Evolutionary conservation across 257 asterid species (phyloP).

Genomic region (Solanum stenotomum): DNA sequence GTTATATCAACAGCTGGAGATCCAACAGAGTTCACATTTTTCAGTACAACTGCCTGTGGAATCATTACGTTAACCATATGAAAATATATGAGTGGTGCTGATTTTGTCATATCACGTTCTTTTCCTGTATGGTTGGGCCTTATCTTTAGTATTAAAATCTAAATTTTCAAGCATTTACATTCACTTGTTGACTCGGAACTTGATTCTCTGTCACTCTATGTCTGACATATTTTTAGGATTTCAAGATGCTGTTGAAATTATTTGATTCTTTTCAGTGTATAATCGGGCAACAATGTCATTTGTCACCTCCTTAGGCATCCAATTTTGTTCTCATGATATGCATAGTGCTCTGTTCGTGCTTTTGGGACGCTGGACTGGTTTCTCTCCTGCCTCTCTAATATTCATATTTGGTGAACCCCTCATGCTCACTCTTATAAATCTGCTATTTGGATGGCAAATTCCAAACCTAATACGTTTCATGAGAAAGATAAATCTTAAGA

Average conservation of each 20-base stretch:
- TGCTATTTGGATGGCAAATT: neutral
- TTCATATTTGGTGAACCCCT: neutral
- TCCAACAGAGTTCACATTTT: neutral
- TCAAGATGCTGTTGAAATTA: neutral
- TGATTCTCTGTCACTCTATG: neutral
- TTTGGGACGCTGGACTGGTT: neutral
- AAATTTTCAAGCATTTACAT: neutral
- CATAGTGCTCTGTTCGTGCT: neutral
- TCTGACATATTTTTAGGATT: neutral
- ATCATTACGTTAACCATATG: neutral
- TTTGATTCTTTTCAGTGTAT: neutral
- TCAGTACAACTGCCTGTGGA: neutral
- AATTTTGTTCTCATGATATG: neutral
- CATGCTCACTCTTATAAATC: neutral
- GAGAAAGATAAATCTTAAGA: neutral
- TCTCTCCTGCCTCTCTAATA: neutral
- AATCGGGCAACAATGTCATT: neutral
- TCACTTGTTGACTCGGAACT: neutral
- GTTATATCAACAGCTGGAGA: neutral
- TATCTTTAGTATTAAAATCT: neutral
- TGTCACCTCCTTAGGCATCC: neutral
- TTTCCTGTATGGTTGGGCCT: neutral
- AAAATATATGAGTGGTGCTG: neutral
- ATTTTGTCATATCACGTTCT: neutral
- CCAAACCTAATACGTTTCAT: neutral